These are phyloP conservation scores for Catunica adiposa DNA, from an alignment of 2,329 filamentous ascomycete species.

Conservation along the genomic window DNA sequence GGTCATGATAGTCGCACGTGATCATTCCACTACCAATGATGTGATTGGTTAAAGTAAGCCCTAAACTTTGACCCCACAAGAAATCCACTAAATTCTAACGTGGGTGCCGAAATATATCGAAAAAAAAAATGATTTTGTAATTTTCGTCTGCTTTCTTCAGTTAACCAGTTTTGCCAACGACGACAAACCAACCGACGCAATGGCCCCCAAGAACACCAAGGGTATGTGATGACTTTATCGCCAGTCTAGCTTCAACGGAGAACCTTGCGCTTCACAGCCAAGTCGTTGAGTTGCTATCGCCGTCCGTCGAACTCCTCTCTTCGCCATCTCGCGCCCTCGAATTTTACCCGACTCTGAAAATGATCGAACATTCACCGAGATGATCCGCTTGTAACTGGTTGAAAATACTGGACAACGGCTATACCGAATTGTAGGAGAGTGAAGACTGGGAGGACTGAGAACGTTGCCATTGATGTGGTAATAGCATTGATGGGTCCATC, in stretches of 20 bases:
- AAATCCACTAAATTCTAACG: slow-evolving; percentile 6
- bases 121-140: slow-evolving; percentile 9
- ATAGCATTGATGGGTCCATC: background rate
- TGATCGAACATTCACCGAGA: slow-evolving; percentile 5
- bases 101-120: slow-evolving; percentile 6
- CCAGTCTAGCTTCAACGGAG: background rate
- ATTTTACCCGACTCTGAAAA: slow-evolving; percentile 13
- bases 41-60: slow-evolving; percentile 7
- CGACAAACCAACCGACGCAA: slow-evolving; percentile 18
- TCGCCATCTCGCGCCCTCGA: slow-evolving; percentile 6
- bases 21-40: background rate
- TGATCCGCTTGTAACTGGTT: background rate
- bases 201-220: slow-evolving; percentile 28
- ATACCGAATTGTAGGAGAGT: background rate
- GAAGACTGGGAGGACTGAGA: background rate
- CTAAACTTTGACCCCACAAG: slow-evolving; percentile 7
- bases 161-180: slow-evolving; percentile 14
- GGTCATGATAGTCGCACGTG: background rate
- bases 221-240: slow-evolving; percentile 26
- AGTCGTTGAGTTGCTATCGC: background rate
- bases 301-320: slow-evolving; percentile 4
- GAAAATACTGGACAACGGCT: background rate
- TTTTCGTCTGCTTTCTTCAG: slow-evolving; percentile 6
- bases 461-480: background rate
- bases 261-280: slow-evolving; percentile 3